Evolutionary conservation across 768 basidiomycete species (phyloP), one percentile per base, ranked within the genome.

Genomic region (Termitomyces sp.): DNA sequence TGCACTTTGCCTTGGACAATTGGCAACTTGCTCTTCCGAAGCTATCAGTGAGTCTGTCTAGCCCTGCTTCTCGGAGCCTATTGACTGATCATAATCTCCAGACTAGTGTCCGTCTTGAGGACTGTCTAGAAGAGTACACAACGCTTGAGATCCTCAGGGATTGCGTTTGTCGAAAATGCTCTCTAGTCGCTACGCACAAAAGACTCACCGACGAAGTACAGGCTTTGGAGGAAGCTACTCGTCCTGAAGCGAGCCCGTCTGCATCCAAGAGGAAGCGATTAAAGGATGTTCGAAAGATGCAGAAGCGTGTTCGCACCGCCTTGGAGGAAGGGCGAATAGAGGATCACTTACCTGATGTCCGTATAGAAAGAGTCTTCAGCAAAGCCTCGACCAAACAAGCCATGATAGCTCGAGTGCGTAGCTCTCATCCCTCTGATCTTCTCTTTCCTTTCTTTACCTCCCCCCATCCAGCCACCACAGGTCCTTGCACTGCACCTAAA

Each of bases 151-250:
- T 90, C 37, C 78, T 99, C 46, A 83, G 81, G n/a, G 94, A 95
- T 66, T 96, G 94, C 63, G 84, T 93, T 28, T 99, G 97, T 71
- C 85, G 94, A 21, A 86, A 87, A 59, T 99, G 97, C 67, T 92
- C 94, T 1, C 75, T 98, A 58, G 73, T 85, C 5, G 85, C 87
- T 17, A 98, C 97, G 0, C 81, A 83, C 62, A 73, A 73, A 48
- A 77, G 85, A 47, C 76, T 95, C 54, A 69, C 74, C 41, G 70
- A 79, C 9, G 93, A 95, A 54, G 74, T 83, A 5, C 79, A 83
- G 37, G 71, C 77, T 21, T 73, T 94, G 11, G 77, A 80, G 41
- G 73, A 76, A 55, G 70, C 75, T 38, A 69, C 72, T 9, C 68
- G 66, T 38, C 65, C 69, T 17, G 73, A 75, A 42, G 60, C 64